Evolutionary conservation across 1,284 basidiomycete species (phyloP).

Genomic region (Moesziomyces parantarcticus): DNA sequence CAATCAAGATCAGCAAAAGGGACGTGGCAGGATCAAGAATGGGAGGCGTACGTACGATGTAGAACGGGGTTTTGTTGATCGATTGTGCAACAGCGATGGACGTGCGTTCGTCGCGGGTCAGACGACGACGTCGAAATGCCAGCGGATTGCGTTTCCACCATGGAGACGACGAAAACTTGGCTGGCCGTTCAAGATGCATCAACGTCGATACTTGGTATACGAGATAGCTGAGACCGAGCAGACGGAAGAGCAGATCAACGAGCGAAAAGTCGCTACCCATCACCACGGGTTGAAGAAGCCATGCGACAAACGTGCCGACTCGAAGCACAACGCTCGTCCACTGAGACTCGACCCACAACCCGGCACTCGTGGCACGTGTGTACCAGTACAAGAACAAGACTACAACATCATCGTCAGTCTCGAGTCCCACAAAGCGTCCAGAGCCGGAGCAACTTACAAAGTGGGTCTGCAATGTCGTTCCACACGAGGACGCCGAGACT

Average conservation of each 20-base stretch:
- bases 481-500: background rate
- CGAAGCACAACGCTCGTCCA: background rate
- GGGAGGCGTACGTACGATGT: too few species aligned
- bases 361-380: constrained; percentile 7
- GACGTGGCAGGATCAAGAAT: too few species aligned
- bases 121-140: constrained; percentile 8
- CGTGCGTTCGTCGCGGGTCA: constrained; percentile 11
- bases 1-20: too few species aligned
- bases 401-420: too few species aligned
- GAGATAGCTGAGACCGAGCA: background rate
- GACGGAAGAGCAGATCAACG: background rate
- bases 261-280: background rate
- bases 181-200: constrained; percentile 10
- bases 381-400: constrained; percentile 20
- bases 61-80: constrained; percentile 12
- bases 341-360: constrained; percentile 13
- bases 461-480: constrained; percentile 1
- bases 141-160: constrained; percentile 12
- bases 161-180: background rate
- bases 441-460: background rate
- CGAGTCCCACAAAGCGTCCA: too few species aligned
- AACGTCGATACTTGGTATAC: constrained; percentile 1
- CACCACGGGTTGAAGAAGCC: background rate
- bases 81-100: constrained; percentile 3
- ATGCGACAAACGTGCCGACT: background rate